A percentile compares a stretch with the other conserved stretches of the same genome.
Evolutionary conservation across 176 grass and related monocot genomes (phyloP).

Genomic region (Juncus effusus): DNA sequence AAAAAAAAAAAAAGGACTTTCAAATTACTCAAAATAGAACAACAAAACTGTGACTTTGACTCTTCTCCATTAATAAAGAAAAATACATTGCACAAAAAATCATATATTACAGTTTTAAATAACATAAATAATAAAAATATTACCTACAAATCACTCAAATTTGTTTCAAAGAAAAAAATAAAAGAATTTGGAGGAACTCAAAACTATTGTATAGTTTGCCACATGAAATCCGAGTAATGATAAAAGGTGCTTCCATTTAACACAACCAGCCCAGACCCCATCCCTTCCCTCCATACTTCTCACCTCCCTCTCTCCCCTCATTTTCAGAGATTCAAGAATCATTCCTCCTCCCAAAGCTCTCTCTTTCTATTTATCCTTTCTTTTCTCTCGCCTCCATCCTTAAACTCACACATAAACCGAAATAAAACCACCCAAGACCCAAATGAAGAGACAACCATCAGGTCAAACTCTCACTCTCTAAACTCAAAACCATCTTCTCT

Average conservation of each 20-base stretch:
- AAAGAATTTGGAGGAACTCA: too few species aligned
- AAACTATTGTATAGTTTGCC: background rate
- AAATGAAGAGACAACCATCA: slow-evolving; percentile 51
- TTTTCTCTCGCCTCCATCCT: slow-evolving; percentile 10
- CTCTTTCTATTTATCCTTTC: background rate
- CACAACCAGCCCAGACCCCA: slow-evolving; percentile 17
- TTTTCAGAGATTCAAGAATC: slow-evolving; percentile 32
- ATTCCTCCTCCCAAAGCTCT: slow-evolving; percentile 10
- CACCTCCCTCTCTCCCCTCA: slow-evolving; percentile 4
- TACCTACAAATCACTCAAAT: too few species aligned
- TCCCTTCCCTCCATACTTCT: slow-evolving; percentile 15
- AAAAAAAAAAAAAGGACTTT: too few species aligned
- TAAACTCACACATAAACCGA: too few species aligned
- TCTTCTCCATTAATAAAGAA: too few species aligned
- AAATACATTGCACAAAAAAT: too few species aligned
- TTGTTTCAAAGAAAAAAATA: too few species aligned
- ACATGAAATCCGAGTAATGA: background rate
- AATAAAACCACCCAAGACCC: too few species aligned
- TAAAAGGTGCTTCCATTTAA: slow-evolving; percentile 22
- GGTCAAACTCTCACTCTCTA: background rate
- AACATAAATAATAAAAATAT: too few species aligned
- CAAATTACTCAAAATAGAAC: too few species aligned
- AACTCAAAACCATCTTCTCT: background rate
- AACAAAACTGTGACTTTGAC: too few species aligned
- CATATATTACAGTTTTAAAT: too few species aligned